Conservation (phyloP, 1,284 basidiomycete genomes). For the Rhizoctonia solani region DNA sequence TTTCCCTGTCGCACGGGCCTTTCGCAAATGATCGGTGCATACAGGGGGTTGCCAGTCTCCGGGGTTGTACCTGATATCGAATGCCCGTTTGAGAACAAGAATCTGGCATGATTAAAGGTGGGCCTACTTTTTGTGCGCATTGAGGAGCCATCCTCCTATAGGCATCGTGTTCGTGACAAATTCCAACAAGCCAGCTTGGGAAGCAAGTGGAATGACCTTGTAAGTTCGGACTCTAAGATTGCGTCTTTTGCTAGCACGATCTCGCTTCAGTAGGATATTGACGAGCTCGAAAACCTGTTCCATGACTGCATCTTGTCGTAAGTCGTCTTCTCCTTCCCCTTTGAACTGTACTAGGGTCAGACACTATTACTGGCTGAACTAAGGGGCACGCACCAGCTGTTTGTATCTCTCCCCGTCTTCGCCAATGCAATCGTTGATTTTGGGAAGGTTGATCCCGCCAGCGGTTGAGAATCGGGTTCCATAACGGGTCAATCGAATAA, state of each 20-base stretch:
- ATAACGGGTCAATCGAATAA: conserved; percentile 69
- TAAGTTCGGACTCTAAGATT: conserved; percentile 81
- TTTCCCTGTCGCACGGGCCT: conserved; percentile 29
- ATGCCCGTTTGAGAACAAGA: not conserved
- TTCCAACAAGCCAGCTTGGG: conserved; percentile 85
- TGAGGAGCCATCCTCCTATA: conserved; percentile 64
- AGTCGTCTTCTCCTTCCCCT: conserved; percentile 83
- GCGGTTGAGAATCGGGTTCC: conserved; percentile 64
- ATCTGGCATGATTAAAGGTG: conserved; percentile 37
- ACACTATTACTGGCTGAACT: not conserved
- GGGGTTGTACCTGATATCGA: conserved; percentile 50
- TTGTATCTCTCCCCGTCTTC: conserved; percentile 70
- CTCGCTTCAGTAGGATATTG: conserved; percentile 74
- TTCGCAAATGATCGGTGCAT: conserved; percentile 30
- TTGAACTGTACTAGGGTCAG: conserved; percentile 70
- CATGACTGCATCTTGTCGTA: conserved; percentile 98
- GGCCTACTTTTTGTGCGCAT: conserved; percentile 68
- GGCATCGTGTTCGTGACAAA: conserved; percentile 85
- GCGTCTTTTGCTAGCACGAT: conserved; percentile 76
- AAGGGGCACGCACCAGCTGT: conserved; percentile 68
- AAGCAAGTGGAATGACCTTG: conserved; percentile 83
- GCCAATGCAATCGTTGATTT: conserved; percentile 75
- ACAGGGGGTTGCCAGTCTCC: conserved; percentile 37
- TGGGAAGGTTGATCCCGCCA: conserved; percentile 84
- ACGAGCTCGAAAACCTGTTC: conserved; percentile 95